Percentiles rank a stretch among this genome's conserved stretches.
Conservation (phyloP, 352 stramenopile species). For the Phytophthora tentaculata region DNA sequence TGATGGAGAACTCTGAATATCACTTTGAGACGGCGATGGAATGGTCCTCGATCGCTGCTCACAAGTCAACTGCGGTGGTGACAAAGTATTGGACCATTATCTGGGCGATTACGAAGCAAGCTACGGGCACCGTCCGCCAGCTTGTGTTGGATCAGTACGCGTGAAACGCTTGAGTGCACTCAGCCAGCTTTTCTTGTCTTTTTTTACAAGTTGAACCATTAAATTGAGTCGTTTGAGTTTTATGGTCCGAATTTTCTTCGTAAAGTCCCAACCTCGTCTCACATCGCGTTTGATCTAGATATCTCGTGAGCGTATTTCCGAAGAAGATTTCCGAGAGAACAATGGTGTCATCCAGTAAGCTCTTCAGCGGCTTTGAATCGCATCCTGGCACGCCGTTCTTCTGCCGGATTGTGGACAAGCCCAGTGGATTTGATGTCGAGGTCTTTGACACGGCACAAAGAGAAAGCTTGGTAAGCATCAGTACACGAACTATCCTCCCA, state of each 20-base stretch:
- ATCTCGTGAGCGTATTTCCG: background rate
- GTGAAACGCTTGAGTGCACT: background rate
- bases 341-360: slow-evolving; percentile 8
- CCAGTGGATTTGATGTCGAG: slow-evolving; percentile 16
- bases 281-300: background rate
- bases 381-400: slow-evolving; percentile 1
- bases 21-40: slow-evolving; percentile 9
- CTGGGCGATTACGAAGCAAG: slow-evolving; percentile 5
- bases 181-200: background rate
- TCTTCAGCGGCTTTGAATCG: slow-evolving; percentile 9
- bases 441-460: slow-evolving; percentile 3
- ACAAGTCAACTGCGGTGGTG: background rate
- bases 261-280: background rate
- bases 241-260: background rate
- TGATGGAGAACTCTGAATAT: slow-evolving; percentile 18
- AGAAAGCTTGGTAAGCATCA: slow-evolving; percentile 1
- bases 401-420: slow-evolving; percentile 7
- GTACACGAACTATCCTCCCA: background rate
- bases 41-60: slow-evolving; percentile 1
- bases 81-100: slow-evolving; percentile 21
- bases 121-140: slow-evolving; percentile 3
- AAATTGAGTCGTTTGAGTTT: background rate
- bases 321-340: background rate
- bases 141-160: slow-evolving; percentile 21
- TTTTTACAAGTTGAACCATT: background rate